A percentile compares a stretch with the other conserved stretches of the same genome.
These are phyloP conservation scores for Ascochyta clinopodiicola DNA, from an alignment of 2,329 filamentous ascomycete species.

Conservation along the genomic window DNA sequence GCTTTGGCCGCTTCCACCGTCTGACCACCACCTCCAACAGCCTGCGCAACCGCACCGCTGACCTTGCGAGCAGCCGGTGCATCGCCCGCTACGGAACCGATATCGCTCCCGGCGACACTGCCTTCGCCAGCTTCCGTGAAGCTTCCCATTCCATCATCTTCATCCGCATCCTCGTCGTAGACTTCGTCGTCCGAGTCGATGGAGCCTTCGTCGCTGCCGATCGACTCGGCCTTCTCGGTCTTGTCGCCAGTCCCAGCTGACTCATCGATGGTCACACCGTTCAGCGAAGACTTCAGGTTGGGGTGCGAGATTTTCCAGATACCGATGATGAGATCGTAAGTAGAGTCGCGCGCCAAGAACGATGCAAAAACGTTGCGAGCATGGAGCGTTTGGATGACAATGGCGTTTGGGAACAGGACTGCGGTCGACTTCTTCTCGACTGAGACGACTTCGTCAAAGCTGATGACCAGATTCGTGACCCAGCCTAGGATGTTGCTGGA, in stretches of 20 bases:
- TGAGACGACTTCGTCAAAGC: constrained; percentile 96
- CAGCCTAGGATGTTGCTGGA: constrained; percentile 98
- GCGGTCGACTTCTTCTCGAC: constrained; percentile 97
- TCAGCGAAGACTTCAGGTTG: constrained; percentile 86
- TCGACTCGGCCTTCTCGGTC: constrained; percentile 81
- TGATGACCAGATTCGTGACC: constrained; percentile 97
- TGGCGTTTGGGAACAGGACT: constrained; percentile 93
- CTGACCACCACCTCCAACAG: constrained; percentile 47
- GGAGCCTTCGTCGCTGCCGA: constrained; percentile 51
- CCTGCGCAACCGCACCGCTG: constrained; percentile 61
- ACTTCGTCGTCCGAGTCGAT: constrained; percentile 77
- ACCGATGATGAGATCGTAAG: constrained; percentile 94
- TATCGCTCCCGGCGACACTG: constrained; percentile 62
- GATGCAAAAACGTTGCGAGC: constrained; percentile 96
- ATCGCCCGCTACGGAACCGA: constrained; percentile 59
- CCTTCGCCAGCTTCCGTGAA: constrained; percentile 62
- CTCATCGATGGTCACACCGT: constrained; percentile 82
- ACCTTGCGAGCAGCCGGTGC: constrained; percentile 66
- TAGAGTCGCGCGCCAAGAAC: constrained; percentile 91
- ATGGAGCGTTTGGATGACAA: constrained; percentile 95
- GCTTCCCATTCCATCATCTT: constrained; percentile 72
- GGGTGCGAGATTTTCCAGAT: constrained; percentile 99
- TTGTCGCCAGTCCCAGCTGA: constrained; percentile 76
- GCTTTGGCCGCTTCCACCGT: constrained; percentile 48
- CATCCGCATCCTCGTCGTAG: constrained; percentile 80